phyloP scores from a whole-genome alignment of 2,329 filamentous ascomycete species.

The Botryotinia narcissicola region DNA sequence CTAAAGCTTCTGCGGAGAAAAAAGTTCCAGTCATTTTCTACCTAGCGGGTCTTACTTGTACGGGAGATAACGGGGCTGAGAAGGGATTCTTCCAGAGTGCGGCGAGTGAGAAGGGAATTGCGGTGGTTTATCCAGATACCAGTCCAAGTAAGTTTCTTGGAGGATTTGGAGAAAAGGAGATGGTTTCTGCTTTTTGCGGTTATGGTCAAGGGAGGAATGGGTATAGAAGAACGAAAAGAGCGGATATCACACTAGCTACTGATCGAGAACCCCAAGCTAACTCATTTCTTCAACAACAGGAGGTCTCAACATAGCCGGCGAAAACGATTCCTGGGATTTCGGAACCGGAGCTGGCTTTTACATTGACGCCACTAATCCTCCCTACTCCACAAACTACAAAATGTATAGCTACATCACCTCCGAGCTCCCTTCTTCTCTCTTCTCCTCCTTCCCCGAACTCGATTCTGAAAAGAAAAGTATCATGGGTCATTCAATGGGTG shows the following conservation, averaged over 20 bases:
- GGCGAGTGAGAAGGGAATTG: constrained; percentile 77
- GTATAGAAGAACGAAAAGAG: background rate
- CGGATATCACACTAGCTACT: background rate
- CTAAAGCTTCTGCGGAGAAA: constrained; percentile 52
- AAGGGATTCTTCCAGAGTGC: constrained; percentile 89
- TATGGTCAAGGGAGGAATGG: background rate
- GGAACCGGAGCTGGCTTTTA: constrained; percentile 93
- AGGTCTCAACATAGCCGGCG: constrained; percentile 74
- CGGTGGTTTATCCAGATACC: constrained; percentile 93
- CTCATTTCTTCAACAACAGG: constrained; percentile 43
- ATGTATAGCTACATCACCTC: constrained; percentile 94
- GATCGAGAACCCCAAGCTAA: background rate
- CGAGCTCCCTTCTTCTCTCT: constrained; percentile 80
- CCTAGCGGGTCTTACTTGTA: constrained; percentile 92
- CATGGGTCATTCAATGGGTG: constrained; percentile 95
- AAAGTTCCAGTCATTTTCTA: constrained; percentile 81
- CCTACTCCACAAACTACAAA: constrained; percentile 76
- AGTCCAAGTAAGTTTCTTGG: constrained; percentile 64
- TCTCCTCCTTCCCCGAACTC: constrained; percentile 67
- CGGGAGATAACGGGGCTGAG: constrained; percentile 78
- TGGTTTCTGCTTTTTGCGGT: background rate
- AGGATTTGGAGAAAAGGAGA: background rate
- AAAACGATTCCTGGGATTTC: constrained; percentile 89
- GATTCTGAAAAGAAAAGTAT: constrained; percentile 74
- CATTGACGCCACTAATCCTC: constrained; percentile 74